A percentile compares a stretch with the other conserved stretches of the same genome.
Conservation (phyloP, 495 filamentous ascomycete genomes). For the Hyaloscypha variabilis region DNA sequence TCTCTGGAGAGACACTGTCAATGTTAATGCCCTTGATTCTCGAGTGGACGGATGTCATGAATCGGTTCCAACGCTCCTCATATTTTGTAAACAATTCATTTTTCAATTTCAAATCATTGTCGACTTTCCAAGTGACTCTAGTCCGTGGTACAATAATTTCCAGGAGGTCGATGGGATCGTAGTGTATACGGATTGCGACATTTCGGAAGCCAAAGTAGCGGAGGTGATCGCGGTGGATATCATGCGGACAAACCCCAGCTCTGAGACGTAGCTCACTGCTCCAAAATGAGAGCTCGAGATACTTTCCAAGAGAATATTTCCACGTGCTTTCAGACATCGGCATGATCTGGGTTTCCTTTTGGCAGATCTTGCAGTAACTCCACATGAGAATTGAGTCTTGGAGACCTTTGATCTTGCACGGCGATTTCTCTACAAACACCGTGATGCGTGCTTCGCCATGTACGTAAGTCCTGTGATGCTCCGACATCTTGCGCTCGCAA, state of each 20-base stretch:
- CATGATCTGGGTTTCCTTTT: slow-evolving; percentile 83
- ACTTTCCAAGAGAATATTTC: slow-evolving; percentile 99
- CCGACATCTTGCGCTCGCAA: slow-evolving; percentile 85
- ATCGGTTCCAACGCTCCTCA: slow-evolving; percentile 79
- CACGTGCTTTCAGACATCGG: slow-evolving; percentile 95
- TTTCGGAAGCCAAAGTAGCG: slow-evolving; percentile 90
- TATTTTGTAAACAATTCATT: slow-evolving; percentile 85
- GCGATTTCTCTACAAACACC: slow-evolving; percentile 78
- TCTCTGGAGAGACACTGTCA: slow-evolving; percentile 86
- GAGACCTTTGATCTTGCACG: slow-evolving; percentile 68
- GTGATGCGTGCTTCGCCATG: slow-evolving; percentile 94
- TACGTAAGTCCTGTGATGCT: slow-evolving; percentile 96
- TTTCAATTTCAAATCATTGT: slow-evolving; percentile 85
- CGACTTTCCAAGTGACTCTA: slow-evolving; percentile 94
- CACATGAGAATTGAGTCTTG: slow-evolving; percentile 93
- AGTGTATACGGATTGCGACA: slow-evolving; percentile 84
- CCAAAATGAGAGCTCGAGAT: slow-evolving; percentile 96
- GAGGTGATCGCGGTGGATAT: slow-evolving; percentile 88
- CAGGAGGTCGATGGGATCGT: slow-evolving; percentile 88
- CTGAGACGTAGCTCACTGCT: slow-evolving; percentile 79
- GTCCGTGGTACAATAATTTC: slow-evolving; percentile 93
- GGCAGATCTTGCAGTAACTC: slow-evolving; percentile 92
- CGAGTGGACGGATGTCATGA: slow-evolving; percentile 82
- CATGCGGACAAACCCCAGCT: slow-evolving; percentile 86
- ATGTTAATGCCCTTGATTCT: slow-evolving; percentile 86